Evolutionary conservation across 371 early-diverging fungal species (phyloP).

Genomic region (Mortierella polycephala): DNA sequence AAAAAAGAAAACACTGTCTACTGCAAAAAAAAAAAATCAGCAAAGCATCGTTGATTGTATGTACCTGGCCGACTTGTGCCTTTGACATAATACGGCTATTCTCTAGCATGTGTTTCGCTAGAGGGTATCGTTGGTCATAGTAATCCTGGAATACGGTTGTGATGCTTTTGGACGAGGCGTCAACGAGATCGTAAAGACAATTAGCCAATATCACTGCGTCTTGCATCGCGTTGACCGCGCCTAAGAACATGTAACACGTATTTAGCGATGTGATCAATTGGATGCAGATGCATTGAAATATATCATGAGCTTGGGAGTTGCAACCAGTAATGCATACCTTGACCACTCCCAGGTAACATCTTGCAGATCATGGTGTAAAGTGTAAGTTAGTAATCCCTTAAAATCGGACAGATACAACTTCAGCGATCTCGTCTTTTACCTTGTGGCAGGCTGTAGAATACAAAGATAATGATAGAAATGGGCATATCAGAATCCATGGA

Average conservation of each 20-base stretch:
- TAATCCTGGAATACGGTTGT: constrained; percentile 8
- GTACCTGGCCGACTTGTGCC: constrained; percentile 6
- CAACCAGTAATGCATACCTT: not conserved
- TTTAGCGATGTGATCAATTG: not conserved
- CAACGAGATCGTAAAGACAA: constrained; percentile 1
- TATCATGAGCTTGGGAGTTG: not conserved
- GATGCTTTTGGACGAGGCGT: not conserved
- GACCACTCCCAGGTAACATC: constrained; percentile 11
- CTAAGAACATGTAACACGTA: not conserved
- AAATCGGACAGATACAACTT: not conserved
- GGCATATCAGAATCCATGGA: no score
- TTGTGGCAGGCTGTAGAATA: constrained; percentile 11
- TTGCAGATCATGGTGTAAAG: not conserved
- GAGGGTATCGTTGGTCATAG: constrained; percentile 4
- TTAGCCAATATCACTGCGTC: constrained; percentile 14
- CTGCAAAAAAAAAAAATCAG: not conserved
- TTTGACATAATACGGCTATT: not conserved
- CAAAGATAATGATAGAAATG: not conserved
- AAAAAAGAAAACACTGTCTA: not conserved
- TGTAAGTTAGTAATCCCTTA: not conserved
- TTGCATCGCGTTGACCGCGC: constrained; percentile 13
- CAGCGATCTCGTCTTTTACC: not conserved
- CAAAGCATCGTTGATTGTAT: no score
- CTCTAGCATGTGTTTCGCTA: not conserved
- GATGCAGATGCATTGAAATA: not conserved